A percentile compares a stretch with the other conserved stretches of the same genome.
Conservation (phyloP, 305 asterid genomes). For the Stenogyne calaminthoides region DNA sequence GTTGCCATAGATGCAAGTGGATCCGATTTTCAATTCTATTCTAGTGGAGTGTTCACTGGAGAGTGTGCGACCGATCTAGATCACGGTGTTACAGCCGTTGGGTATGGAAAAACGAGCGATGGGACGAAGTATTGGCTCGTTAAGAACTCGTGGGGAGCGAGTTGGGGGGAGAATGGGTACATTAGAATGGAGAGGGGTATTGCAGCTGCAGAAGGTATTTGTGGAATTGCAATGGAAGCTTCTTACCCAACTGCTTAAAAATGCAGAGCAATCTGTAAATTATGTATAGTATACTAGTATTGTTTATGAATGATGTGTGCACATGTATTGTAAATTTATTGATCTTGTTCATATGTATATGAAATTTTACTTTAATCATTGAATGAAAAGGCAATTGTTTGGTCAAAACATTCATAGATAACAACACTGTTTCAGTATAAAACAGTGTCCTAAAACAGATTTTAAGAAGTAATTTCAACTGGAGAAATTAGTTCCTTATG, state of each 20-base stretch:
- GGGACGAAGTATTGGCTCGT: slow-evolving; percentile 43
- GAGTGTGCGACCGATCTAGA: slow-evolving; percentile 37
- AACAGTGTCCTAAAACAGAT: no score
- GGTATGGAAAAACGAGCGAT: slow-evolving; percentile 30
- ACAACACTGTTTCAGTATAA: no score
- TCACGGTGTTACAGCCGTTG: slow-evolving; percentile 44
- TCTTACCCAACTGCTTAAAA: slow-evolving; percentile 29
- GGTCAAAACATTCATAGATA: no score
- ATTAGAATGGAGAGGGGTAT: slow-evolving; percentile 37
- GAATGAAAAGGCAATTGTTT: no score
- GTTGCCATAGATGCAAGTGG: no score
- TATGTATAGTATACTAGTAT: no score
- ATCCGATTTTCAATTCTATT: slow-evolving; percentile 30
- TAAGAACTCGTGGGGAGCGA: slow-evolving; percentile 42
- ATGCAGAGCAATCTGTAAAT: neutral
- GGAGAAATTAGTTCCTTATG: no score
- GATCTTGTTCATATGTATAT: no score
- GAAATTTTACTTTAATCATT: no score
- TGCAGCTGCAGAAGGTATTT: slow-evolving; percentile 30
- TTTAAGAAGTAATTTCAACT: no score
- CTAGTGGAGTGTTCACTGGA: slow-evolving; percentile 33
- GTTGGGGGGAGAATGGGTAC: slow-evolving; percentile 41
- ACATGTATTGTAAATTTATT: no score
- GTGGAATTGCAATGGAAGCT: slow-evolving; percentile 36
- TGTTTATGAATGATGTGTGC: no score